Evolutionary conservation across 2,329 filamentous ascomycete genomes (phyloP).

Genomic region (Fusarium incarnatum): DNA sequence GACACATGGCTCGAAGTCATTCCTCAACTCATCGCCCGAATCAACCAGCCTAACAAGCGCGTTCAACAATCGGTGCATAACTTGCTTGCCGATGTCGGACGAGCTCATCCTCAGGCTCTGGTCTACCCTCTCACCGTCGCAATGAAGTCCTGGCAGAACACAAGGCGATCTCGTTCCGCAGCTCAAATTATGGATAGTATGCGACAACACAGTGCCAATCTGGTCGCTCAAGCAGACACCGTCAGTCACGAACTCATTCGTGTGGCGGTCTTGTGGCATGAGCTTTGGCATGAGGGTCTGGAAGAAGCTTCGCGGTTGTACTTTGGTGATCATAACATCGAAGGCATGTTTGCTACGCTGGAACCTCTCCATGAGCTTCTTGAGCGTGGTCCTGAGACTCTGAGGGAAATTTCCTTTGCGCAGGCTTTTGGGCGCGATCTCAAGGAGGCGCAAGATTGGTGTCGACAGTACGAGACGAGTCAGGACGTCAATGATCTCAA

Average conservation of each 20-base stretch:
- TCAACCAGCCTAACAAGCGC: slow-evolving; percentile 92
- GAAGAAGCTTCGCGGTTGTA: slow-evolving; percentile 97
- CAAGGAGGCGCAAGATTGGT: slow-evolving; percentile 95
- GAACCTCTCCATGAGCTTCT: slow-evolving; percentile 92
- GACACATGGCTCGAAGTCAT: slow-evolving; percentile 99
- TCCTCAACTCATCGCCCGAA: slow-evolving; percentile 94
- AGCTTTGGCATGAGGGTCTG: slow-evolving; percentile 97
- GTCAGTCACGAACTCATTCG: slow-evolving; percentile 97
- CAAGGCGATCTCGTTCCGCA: slow-evolving; percentile 86
- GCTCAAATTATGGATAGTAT: slow-evolving; percentile 97
- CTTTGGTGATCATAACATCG: slow-evolving; percentile 97
- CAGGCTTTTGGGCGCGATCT: slow-evolving; percentile 97
- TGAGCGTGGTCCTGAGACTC: slow-evolving; percentile 89
- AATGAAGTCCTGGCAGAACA: slow-evolving; percentile 90
- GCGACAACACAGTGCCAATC: slow-evolving; percentile 89
- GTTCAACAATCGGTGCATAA: slow-evolving; percentile 94
- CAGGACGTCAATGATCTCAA: slow-evolving; percentile 94
- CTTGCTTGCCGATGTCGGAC: slow-evolving; percentile 89
- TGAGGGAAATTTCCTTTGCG: slow-evolving; percentile 95
- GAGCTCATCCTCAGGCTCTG: slow-evolving; percentile 93
- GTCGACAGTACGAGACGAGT: slow-evolving; percentile 89
- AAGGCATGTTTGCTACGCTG: slow-evolving; percentile 94
- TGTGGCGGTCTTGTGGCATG: slow-evolving; percentile 97
- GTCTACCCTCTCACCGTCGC: slow-evolving; percentile 98
- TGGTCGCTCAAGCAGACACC: slow-evolving; percentile 94